Conservation (phyloP, 2,329 filamentous ascomycete genomes). For the Berkeleyomyces basicola region DNA sequence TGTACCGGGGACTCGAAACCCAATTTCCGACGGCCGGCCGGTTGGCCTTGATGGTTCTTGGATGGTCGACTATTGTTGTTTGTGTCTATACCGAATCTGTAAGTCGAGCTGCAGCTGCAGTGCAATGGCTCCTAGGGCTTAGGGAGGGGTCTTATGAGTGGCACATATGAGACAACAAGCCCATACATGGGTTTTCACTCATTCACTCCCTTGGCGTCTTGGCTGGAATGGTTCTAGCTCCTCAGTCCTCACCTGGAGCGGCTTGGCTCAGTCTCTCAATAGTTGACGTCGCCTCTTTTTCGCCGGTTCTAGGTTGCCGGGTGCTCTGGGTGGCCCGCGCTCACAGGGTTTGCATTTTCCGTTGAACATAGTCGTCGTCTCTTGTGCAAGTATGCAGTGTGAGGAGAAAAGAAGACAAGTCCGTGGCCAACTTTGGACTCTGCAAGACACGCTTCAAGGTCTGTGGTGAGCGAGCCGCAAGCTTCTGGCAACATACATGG, state of each 20-base stretch:
- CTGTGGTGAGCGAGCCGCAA: background rate
- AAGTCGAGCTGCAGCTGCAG: background rate
- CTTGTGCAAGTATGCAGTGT: background rate
- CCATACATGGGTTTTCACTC: background rate
- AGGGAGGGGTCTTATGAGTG: background rate
- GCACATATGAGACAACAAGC: background rate
- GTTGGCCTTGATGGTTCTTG: background rate
- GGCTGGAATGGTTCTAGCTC: background rate
- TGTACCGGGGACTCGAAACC: background rate
- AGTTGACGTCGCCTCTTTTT: background rate
- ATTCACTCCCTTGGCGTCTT: background rate
- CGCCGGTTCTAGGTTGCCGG: background rate
- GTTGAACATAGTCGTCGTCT: background rate
- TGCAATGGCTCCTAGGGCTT: background rate
- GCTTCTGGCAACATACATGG: background rate
- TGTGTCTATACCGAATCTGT: background rate
- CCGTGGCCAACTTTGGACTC: background rate
- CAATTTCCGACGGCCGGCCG: background rate
- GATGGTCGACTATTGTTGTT: background rate
- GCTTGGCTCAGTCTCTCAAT: background rate
- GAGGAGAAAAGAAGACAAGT: conserved; percentile 1
- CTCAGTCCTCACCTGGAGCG: background rate
- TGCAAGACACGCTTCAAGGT: background rate
- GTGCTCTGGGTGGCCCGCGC: background rate
- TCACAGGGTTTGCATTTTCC: background rate